Evolutionary conservation across 306 rosid genomes (phyloP), one percentile per base, ranked within the genome.

Genomic region (Cucurbita argyrosperma): DNA sequence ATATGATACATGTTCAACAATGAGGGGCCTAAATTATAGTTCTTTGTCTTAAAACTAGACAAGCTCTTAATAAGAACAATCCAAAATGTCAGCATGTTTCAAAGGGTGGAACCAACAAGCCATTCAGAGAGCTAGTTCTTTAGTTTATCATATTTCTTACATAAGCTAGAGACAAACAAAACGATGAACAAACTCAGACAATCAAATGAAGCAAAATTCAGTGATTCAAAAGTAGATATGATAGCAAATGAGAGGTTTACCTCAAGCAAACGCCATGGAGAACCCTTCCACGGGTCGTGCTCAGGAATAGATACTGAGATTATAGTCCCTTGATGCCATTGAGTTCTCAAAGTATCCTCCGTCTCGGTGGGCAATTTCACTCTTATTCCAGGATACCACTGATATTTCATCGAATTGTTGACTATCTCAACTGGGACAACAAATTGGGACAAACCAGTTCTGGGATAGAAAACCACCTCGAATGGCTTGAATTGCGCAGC

Each of bases 231-330:
- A 68, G 15, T 60, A 61, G 35, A 6, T 30, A 30, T 3, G 60
- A 72, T 19, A 6, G 45, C 18, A 21, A 15, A 13, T 18, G 4
- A 58, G 40, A 14, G 9, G 12, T 43, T 67, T 72, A 90, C 96
- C 91, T 86, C 85, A 85, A 90, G 88, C 91, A 78, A 85, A 10
- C 90, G 90, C 91, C 93, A 90, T 10, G 91, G 91, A 46, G 94
- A 88, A 30, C 76, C 63, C 38, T 19, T 72, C 94, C 94, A 85
- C 7, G 42, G 84, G 50, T 67, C 84, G 14, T n/a, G 61, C 4
- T 71, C 84, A 7, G 76, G 39, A 13, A 71, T 40, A 42, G 72
- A 53, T 7, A 62, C 80, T 0, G 76, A n/a, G 11, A 88, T 61
- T 49, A 91, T 74, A 0, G 82, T 72, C 38, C 97, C 97, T 77